A percentile compares a stretch with the other conserved stretches of the same genome.
phyloP scores from a whole-genome alignment of 331 rosid species.

The Rosa hybrid region DNA sequence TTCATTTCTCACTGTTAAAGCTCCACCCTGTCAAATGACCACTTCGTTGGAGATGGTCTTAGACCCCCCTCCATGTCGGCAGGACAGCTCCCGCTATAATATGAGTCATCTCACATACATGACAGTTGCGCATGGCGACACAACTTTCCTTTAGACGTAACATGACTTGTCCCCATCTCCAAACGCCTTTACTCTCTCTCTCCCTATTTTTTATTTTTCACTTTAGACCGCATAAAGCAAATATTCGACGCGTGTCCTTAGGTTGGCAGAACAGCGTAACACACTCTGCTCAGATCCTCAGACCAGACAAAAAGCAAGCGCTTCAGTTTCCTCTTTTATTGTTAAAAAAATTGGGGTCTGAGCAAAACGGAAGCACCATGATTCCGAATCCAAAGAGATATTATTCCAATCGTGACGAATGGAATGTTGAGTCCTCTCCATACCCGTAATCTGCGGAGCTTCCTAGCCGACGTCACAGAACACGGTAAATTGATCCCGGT shows the following conservation, averaged over 20 bases:
- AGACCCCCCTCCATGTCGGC: too few relatives aligned
- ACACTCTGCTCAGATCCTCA: neutral
- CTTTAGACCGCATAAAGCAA: too few relatives aligned
- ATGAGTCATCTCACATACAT: neutral
- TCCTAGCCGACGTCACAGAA: neutral
- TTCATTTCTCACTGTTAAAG: too few relatives aligned
- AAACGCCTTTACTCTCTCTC: neutral
- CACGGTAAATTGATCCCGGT: neutral
- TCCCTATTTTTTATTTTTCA: too few relatives aligned
- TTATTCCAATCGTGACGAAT: neutral
- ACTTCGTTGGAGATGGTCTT: too few relatives aligned
- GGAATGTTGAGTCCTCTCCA: neutral
- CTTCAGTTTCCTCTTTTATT: too few relatives aligned
- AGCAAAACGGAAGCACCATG: neutral
- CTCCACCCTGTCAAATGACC: too few relatives aligned
- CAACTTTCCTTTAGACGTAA: neutral
- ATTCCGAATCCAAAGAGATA: neutral
- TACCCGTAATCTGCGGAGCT: slow-evolving; percentile 23
- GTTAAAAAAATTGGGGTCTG: too few relatives aligned
- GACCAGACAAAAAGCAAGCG: too few relatives aligned
- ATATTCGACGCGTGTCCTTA: too few relatives aligned
- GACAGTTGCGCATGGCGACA: neutral
- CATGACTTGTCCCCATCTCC: neutral
- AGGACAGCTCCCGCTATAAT: too few relatives aligned
- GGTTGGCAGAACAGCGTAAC: neutral